Base-by-base conservation (phyloP, 106 monocot genomes). In the Cymbidium sinense region DNA sequence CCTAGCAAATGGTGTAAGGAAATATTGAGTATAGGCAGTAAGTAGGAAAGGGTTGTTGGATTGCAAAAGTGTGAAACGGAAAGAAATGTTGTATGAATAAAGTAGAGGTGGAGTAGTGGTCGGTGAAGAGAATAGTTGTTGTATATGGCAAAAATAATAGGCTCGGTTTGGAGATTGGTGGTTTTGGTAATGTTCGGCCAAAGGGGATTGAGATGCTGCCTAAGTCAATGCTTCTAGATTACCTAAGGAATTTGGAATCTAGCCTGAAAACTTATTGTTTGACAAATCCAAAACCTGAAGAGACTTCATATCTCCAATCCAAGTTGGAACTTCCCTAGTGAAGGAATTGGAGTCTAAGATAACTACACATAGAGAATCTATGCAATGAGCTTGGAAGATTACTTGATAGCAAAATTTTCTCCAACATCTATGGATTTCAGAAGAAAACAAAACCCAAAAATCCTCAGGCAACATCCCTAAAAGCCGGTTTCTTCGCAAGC, bases 271-370 rank as follows among this genome's bases (percentile, higher is more conserved):
- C 54, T 74, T 50, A 64, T 91, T 91, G 19, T 67, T 28, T 9
- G 91, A 91, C 50, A 91, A 82, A 83, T 88, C 83, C 70, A 91
- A 77, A 47, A 36, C 54, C 37, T 85, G 75, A 31, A 91, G 76
- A 31, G 64, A 76, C 70, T 78, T 77, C 80, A 91, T 23, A 6
- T 81, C 88, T 34, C 84, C 82, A 75, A 91, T 83, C 91, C 88
- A 91, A 21, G 8, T 74, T 2, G 86, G 88, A 33, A 88, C 36
- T 34, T 80, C 75, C 4, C 84, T 88, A 21, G 86, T 75, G 67
- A 91, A 83, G 1, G 79, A 83, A 81, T 91, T 91, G 11, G 43
- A 78, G 19, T 74, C 43, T 41, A 91, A 91, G 71, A 28, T 29
- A 79, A 21, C 19, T 34, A 44, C 84, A 88, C 75, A 77, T 23